A percentile compares a stretch with the other conserved stretches of the same genome.
These are phyloP conservation scores for Cladosporium sp. DNA, from an alignment of 2,329 filamentous ascomycete genomes.

Conservation along the genomic window DNA sequence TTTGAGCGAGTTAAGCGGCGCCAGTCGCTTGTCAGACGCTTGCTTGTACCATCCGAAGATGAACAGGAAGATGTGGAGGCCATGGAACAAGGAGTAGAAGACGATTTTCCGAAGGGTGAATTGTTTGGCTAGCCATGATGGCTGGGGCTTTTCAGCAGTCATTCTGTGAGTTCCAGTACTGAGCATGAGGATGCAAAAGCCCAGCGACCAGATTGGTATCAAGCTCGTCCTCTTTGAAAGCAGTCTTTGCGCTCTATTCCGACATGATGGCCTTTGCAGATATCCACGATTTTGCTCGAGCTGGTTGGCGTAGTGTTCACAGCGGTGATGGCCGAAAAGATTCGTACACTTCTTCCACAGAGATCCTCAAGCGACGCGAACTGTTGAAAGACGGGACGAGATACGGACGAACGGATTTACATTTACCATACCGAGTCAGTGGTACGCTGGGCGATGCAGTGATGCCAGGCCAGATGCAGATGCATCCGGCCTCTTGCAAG, in stretches of 20 bases:
- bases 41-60: slow-evolving; percentile 57
- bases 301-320: too few species aligned
- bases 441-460: background rate
- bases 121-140: slow-evolving; percentile 32
- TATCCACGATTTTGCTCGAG: background rate
- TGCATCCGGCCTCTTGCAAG: slow-evolving; percentile 10
- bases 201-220: background rate
- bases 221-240: background rate
- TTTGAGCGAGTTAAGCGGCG: slow-evolving; percentile 71
- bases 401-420: background rate
- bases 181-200: background rate
- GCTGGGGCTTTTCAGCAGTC: background rate
- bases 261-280: background rate
- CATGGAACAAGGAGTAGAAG: slow-evolving; percentile 36
- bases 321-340: too few species aligned
- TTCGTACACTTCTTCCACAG: too few species aligned
- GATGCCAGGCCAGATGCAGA: slow-evolving; percentile 3
- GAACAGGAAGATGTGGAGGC: slow-evolving; percentile 35
- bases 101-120: slow-evolving; percentile 32
- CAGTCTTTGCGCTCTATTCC: background rate
- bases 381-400: background rate
- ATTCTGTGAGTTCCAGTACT: background rate
- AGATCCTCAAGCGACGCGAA: background rate
- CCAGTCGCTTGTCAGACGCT: slow-evolving; percentile 61
- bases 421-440: slow-evolving; percentile 1